Evolutionary conservation across 2,329 filamentous ascomycete species (phyloP), one percentile per base, ranked within the genome.

Genomic region (Aspergillus tanneri): DNA sequence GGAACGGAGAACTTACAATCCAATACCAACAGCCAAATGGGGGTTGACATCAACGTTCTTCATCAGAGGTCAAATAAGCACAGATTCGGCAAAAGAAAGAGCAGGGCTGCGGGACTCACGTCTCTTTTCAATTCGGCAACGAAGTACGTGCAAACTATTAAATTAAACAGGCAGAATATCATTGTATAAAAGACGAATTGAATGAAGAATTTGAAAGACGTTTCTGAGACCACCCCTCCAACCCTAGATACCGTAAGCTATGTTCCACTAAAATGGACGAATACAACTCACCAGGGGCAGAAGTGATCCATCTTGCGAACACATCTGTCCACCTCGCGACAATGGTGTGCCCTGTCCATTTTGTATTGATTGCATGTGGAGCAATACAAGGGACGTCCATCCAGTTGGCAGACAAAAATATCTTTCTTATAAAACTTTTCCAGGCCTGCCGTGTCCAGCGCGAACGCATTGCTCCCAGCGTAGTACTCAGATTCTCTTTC

Each of bases 291-390:
- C 83, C 84, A 97, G 0, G 92, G 93, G 63, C 93, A 99, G 61
- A 91, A 93, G 64, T 97, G 92, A 55, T 97, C 92, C 87, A 96
- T 93, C 62, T 93, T 93, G 32, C 80, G 75, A 18, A 95, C 87
- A 63, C 92, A 97, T 35, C 90, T 80, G 41, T 83, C 83, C 10
- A 93, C 75, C 64, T 95, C 88, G 43, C 85, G 85, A 62, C 87
- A 95, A 69, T 97, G 92, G 65, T 96, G 90, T 2, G 87, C 81
- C 3, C 92, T 81, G 62, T 96, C 92, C 0, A 87, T 84, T 68
- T 96, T 97, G 83, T 88, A 96, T 55, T 86, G 88, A 47, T 81
- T 81, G 66, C 92, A 99, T 43, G 82, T 80, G 3, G 84, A 85
- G 71, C 92, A 99, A 84, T 89, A 97, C 24, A 83, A 81, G 0